phyloP scores from a whole-genome alignment of 1,139 yeast species.

The Maudiozyma humilis region DNA sequence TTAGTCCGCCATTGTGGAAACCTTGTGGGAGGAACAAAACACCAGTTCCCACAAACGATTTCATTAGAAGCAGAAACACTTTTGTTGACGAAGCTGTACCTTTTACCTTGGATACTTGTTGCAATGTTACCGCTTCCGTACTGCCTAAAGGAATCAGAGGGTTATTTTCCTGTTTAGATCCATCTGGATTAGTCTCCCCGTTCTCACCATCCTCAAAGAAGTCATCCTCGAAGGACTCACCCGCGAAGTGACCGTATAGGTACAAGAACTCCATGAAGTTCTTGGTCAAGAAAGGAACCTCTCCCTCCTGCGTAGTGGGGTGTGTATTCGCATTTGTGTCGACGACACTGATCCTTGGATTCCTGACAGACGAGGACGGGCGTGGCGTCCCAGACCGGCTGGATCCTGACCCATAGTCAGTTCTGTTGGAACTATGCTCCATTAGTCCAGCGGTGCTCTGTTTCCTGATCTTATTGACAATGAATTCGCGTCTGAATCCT shows the following conservation, averaged over 20 bases:
- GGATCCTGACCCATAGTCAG: constrained; percentile 8
- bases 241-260: constrained; percentile 77
- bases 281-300: constrained; percentile 46
- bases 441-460: neutral
- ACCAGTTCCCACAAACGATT: constrained; percentile 76
- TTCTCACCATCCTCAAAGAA: constrained; percentile 34
- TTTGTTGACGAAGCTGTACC: constrained; percentile 63
- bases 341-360: neutral
- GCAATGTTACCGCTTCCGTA: constrained; percentile 13
- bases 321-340: neutral
- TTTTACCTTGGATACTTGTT: constrained; percentile 12
- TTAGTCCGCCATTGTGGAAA: constrained; percentile 63
- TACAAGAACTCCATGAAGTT: constrained; percentile 68
- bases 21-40: constrained; percentile 66
- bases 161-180: constrained; percentile 5
- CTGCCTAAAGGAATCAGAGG: constrained; percentile 11
- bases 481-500: constrained; percentile 65
- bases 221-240: constrained; percentile 69
- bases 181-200: neutral
- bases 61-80: constrained; percentile 59
- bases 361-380: constrained; percentile 4
- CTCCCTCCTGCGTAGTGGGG: constrained; percentile 5
- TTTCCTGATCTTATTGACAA: constrained; percentile 35
- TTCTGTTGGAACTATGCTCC: neutral
- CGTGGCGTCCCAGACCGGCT: constrained; percentile 8